phyloP scores from a whole-genome alignment of 306 rosid genomes.

The Cucumis hystrix region DNA sequence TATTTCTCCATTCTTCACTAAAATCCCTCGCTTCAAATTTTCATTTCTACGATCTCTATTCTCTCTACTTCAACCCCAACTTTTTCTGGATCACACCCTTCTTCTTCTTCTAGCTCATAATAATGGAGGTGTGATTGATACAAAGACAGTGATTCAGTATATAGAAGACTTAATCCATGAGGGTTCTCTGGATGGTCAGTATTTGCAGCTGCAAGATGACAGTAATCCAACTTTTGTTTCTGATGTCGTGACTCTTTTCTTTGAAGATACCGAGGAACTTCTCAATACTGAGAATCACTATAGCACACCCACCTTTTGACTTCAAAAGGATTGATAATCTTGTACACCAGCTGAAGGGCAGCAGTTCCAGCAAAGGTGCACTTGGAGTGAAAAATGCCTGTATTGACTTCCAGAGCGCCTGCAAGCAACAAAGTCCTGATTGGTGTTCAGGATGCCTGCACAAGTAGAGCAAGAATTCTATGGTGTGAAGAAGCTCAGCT shows the following conservation, averaged over 20 bases:
- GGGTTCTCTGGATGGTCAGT: constrained; percentile 76
- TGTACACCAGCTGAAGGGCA: constrained; percentile 95
- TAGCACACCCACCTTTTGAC: constrained; percentile 57
- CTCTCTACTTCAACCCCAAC: no score
- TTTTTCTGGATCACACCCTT: no score
- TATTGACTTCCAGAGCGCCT: no score
- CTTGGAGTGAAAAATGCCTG: no score
- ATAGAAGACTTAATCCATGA: constrained; percentile 54
- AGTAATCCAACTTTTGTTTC: constrained; percentile 85
- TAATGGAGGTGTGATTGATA: constrained; percentile 90
- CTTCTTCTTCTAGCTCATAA: not conserved
- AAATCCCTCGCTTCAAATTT: not conserved
- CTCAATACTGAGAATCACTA: constrained; percentile 58
- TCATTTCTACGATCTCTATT: no score
- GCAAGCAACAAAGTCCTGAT: no score
- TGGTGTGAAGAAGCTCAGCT: no score
- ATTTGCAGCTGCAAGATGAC: constrained; percentile 91
- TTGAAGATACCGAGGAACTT: constrained; percentile 92
- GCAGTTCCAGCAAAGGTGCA: constrained; percentile 52
- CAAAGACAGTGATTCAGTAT: constrained; percentile 73
- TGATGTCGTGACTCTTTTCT: constrained; percentile 78
- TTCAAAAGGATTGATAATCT: constrained; percentile 82
- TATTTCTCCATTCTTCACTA: not conserved
- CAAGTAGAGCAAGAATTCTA: no score
- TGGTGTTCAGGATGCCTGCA: no score